These are phyloP conservation scores for Pythium brachiatum DNA, from an alignment of 352 stramenopile genomes.

Conservation along the genomic window DNA sequence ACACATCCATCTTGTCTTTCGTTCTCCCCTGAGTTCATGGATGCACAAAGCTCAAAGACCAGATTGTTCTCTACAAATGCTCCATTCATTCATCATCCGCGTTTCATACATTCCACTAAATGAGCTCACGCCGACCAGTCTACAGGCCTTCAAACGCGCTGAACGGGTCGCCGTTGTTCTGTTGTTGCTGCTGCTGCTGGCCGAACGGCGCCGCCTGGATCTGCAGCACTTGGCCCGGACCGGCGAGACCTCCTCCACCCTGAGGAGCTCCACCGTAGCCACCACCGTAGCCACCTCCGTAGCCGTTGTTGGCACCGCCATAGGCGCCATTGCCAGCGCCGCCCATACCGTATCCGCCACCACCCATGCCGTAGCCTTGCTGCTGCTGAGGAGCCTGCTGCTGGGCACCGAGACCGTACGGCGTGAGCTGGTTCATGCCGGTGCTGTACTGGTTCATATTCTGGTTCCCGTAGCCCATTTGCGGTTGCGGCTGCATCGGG, in stretches of 20 bases:
- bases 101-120: background rate
- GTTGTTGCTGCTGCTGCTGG: slow-evolving; percentile 43
- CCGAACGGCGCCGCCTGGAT: slow-evolving; percentile 58
- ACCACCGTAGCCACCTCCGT: slow-evolving; percentile 9
- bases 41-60: no score
- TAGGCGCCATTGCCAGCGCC: slow-evolving; percentile 11
- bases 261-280: slow-evolving; percentile 28
- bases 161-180: slow-evolving; percentile 49
- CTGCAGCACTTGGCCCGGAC: slow-evolving; percentile 64
- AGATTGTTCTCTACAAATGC: no score
- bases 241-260: slow-evolving; percentile 41
- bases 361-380: slow-evolving; percentile 42
- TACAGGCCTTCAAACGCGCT: slow-evolving; percentile 80
- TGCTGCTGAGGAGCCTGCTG: slow-evolving; percentile 32
- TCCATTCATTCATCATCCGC: background rate
- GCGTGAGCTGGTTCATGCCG: slow-evolving; percentile 74
- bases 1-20: background rate
- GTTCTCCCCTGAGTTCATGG: background rate
- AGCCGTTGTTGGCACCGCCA: slow-evolving; percentile 17
- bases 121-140: background rate
- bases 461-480: slow-evolving; percentile 32
- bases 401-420: slow-evolving; percentile 52
- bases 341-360: slow-evolving; percentile 29
- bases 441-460: slow-evolving; percentile 52
- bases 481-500: slow-evolving; percentile 15